Evolutionary conservation across 495 filamentous ascomycete genomes (phyloP).

Genomic region (Penicillium daleae): DNA sequence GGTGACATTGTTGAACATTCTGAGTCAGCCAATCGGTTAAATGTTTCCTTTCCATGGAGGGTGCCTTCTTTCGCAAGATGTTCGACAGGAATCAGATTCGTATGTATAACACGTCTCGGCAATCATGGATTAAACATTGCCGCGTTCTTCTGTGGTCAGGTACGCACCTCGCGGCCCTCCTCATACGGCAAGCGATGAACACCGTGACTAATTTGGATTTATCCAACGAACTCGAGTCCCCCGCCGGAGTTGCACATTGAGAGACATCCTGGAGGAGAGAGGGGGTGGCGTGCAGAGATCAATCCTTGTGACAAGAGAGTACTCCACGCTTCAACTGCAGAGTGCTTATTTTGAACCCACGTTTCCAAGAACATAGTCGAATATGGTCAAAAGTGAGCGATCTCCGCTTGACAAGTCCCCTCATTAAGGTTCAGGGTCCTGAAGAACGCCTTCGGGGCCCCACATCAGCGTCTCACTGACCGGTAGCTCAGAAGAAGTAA

Average conservation of each 20-base stretch:
- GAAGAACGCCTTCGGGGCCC: not conserved
- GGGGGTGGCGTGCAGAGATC: not conserved
- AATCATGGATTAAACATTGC: not conserved
- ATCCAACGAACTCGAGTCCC: not conserved
- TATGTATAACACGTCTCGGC: not conserved
- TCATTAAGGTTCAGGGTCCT: not conserved
- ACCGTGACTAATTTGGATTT: constrained; percentile 10
- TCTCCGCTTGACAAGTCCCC: not conserved
- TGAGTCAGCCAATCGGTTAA: not conserved
- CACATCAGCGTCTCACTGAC: not conserved
- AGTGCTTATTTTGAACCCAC: not conserved
- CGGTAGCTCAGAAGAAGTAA: not conserved
- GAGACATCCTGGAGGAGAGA: not conserved
- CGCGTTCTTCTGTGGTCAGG: not conserved
- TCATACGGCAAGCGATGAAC: not conserved
- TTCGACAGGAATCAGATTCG: not conserved
- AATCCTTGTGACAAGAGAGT: not conserved
- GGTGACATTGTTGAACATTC: not conserved
- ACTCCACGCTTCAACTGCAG: not conserved
- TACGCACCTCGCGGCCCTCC: not conserved
- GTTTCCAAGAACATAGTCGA: too few relatives aligned
- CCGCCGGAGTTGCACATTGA: constrained; percentile 2
- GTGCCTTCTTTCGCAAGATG: not conserved
- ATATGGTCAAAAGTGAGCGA: not conserved
- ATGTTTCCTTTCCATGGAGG: not conserved